Base-by-base conservation (phyloP, 2,329 filamentous ascomycete species). In the Alternaria ethzedia region DNA sequence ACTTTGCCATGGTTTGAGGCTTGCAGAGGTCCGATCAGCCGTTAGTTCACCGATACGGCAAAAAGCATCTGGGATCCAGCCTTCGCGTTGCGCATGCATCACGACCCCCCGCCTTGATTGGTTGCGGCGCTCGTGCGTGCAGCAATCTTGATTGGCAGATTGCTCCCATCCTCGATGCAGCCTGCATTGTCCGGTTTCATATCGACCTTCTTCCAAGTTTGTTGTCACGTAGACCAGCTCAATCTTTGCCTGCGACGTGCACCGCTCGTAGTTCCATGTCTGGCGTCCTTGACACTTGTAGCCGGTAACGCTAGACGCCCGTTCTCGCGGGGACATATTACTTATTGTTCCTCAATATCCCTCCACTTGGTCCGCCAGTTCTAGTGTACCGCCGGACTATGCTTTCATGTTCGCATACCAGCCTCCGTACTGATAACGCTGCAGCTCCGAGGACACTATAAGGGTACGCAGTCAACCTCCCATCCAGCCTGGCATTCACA, bases 141-240 rank as follows among this genome's bases (percentile, higher is more conserved):
- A 54, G n/a, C 41, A 36, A 44, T 20, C n/a, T 46, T 77, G 67
- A 78, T 78, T 79, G 71, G 77, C 60, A 52, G 57, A 45, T 61
- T 63, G 56, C 57, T 57, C 62, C 61, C 65, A 61, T 65, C 64
- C 55, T 64, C 69, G 64, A 70, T 67, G 68, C 58, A 58, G 51
- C 47, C 63, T 52, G 60, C 64, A 61, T 55, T 51, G 59, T 60
- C 70, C 64, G 68, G 76, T 78, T 78, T 78, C 75, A 77, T 57
- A 63, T 71, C 65, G 61, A 59, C 64, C 60, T 66, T 70, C 67
- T 77, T 79, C 76, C 76, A 76, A 69, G 76, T 78, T 78, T 78
- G 73, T 74, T 78, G 63, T 15, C 74, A 72, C 69, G 44, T 69
- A 21, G 66, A 63, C 25, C 30, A 66, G 67, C 66, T 54, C 58